These are phyloP conservation scores for Astragalus glycyphyllos DNA, from an alignment of 306 rosid genomes.

Conservation along the genomic window DNA sequence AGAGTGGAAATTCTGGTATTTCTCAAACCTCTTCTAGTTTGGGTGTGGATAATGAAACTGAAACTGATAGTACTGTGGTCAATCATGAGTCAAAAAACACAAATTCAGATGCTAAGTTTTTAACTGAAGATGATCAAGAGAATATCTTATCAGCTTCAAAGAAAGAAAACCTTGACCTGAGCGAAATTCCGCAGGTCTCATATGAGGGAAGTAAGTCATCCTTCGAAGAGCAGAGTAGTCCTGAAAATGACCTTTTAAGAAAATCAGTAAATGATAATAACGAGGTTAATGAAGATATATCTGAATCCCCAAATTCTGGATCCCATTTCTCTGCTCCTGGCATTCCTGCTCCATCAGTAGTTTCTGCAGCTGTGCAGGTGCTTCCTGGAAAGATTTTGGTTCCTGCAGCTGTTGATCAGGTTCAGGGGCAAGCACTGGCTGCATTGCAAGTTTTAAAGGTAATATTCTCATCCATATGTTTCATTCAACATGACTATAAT, in stretches of 20 bases:
- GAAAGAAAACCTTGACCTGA: slow-evolving; percentile 50
- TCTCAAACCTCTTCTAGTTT: slow-evolving; percentile 44
- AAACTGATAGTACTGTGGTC: slow-evolving; percentile 41
- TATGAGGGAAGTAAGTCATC: slow-evolving; percentile 55
- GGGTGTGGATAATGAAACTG: slow-evolving; percentile 48
- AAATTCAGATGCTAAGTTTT: slow-evolving; percentile 49
- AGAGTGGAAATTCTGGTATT: slow-evolving; percentile 43
- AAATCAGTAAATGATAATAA: slow-evolving; percentile 44
- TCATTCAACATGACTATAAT: slow-evolving; percentile 9
- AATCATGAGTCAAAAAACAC: slow-evolving; percentile 49
- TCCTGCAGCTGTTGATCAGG: slow-evolving; percentile 95
- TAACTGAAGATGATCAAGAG: slow-evolving; percentile 46
- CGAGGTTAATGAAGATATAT: slow-evolving; percentile 50
- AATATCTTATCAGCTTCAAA: slow-evolving; percentile 47
- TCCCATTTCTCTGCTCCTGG: slow-evolving; percentile 84
- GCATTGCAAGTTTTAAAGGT: slow-evolving; percentile 97
- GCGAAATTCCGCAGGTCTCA: slow-evolving; percentile 49
- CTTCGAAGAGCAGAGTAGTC: slow-evolving; percentile 47
- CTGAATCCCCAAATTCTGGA: slow-evolving; percentile 63
- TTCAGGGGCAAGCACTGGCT: slow-evolving; percentile 93
- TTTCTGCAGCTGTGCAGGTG: slow-evolving; percentile 75
- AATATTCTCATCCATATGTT: slow-evolving; percentile 25
- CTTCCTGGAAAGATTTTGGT: slow-evolving; percentile 92
- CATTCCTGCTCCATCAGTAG: slow-evolving; percentile 91
- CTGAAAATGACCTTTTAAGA: slow-evolving; percentile 47